These are phyloP conservation scores for Novymonas esmeraldas DNA, from an alignment of 208 protist species.

Conservation along the genomic window DNA sequence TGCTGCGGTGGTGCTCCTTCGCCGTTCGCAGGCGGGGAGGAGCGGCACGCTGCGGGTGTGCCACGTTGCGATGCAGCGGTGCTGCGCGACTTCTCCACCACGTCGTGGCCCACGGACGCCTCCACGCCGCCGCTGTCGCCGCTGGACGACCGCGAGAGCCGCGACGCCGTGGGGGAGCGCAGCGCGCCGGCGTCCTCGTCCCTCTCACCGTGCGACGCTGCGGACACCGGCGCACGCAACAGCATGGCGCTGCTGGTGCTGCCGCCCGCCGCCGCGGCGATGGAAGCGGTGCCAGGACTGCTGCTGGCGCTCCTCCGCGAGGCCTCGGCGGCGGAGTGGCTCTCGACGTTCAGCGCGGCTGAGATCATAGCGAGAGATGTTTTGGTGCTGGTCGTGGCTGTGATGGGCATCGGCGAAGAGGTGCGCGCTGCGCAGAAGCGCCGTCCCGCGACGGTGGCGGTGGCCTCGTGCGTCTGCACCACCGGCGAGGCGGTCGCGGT, in stretches of 20 bases:
- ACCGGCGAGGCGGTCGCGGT: background rate
- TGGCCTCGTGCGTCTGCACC: background rate
- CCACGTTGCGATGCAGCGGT: background rate
- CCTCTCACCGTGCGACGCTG: background rate
- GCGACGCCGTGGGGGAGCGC: conserved; percentile 14
- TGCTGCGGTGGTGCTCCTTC: no score
- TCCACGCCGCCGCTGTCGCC: conserved; percentile 18
- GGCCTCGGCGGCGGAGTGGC: conserved; percentile 1
- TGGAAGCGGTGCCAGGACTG: background rate
- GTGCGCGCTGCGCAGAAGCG: background rate
- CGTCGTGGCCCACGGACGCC: conserved; percentile 7
- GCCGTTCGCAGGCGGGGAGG: no score
- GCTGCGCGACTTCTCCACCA: background rate
- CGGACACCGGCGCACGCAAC: background rate
- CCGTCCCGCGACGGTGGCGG: no score
- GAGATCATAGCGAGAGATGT: conserved; percentile 26
- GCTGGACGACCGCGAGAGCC: conserved; percentile 20
- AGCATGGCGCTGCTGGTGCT: background rate
- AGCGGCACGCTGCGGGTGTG: no score
- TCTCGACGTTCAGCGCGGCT: conserved; percentile 18
- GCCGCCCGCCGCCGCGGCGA: background rate
- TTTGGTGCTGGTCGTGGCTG: conserved; percentile 24
- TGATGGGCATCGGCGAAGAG: conserved; percentile 6
- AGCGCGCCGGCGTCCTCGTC: background rate
- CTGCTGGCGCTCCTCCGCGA: background rate